Percentiles rank a stretch among this genome's conserved stretches.
Conservation (phyloP, 2,329 filamentous ascomycete species). For the Biscogniauxia marginata region DNA sequence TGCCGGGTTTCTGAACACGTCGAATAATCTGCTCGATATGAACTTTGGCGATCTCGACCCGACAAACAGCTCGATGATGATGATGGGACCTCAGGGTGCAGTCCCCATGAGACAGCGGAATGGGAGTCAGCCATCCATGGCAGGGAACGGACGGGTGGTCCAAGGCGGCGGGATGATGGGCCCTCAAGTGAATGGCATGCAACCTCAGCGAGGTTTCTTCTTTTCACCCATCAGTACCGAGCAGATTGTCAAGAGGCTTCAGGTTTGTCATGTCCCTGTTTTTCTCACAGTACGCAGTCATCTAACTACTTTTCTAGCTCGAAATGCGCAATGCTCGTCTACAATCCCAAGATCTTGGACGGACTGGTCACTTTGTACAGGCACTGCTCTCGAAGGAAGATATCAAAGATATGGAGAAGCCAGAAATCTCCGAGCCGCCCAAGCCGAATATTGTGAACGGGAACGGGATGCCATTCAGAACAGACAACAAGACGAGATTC, state of each 20-base stretch:
- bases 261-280: constrained; percentile 54
- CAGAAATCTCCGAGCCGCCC: constrained; percentile 45
- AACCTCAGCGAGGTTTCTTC: constrained; percentile 80
- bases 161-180: constrained; percentile 49
- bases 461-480: constrained; percentile 55
- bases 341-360: constrained; percentile 80
- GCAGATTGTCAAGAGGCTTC: constrained; percentile 85
- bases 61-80: constrained; percentile 69
- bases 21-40: constrained; percentile 78
- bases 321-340: constrained; percentile 89
- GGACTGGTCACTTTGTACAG: constrained; percentile 79
- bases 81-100: constrained; percentile 66
- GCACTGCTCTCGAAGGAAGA: constrained; percentile 72
- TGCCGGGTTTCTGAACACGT: constrained; percentile 75
- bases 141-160: constrained; percentile 60
- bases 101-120: constrained; percentile 70
- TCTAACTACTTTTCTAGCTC: constrained; percentile 51
- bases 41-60: constrained; percentile 91
- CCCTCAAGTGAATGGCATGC: constrained; percentile 55
- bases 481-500: constrained; percentile 80
- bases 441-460: constrained; percentile 52
- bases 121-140: constrained; percentile 64
- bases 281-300: neutral
- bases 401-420: constrained; percentile 57
- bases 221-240: constrained; percentile 88